These are phyloP conservation scores for Filobasidium wieringae DNA, from an alignment of 768 basidiomycete genomes.

Conservation along the genomic window DNA sequence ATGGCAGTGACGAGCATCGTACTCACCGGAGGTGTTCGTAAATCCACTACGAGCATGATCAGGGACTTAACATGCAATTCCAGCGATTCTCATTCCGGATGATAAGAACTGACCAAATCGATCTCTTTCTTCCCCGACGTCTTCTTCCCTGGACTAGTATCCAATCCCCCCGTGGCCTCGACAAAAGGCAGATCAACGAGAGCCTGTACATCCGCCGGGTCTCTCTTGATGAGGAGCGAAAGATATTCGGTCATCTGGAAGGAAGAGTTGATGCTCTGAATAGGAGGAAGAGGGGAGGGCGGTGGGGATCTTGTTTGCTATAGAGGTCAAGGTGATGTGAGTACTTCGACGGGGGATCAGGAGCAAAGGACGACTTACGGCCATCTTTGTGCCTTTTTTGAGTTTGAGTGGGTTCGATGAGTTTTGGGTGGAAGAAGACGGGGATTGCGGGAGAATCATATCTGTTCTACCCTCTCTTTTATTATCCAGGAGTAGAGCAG, in stretches of 20 bases:
- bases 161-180: not conserved
- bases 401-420: not conserved
- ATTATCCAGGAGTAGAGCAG: too few relatives aligned
- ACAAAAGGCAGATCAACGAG: slow-evolving; percentile 59
- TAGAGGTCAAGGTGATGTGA: not conserved
- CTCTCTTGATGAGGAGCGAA: slow-evolving; percentile 65
- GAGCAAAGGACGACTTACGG: not conserved
- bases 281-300: not conserved
- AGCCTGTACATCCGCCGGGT: slow-evolving; percentile 76
- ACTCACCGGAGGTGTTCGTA: slow-evolving; percentile 39
- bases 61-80: not conserved
- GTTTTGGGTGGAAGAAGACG: too few relatives aligned
- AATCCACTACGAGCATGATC: slow-evolving; percentile 30
- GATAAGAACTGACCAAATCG: slow-evolving; percentile 42
- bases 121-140: slow-evolving; percentile 31
- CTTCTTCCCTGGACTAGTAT: not conserved
- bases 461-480: too few relatives aligned
- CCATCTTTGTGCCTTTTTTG: not conserved
- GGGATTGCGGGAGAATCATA: too few relatives aligned
- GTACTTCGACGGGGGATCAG: not conserved
- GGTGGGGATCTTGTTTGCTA: not conserved
- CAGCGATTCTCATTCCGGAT: not conserved
- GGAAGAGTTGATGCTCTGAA: slow-evolving; percentile 9
- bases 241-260: slow-evolving; percentile 56
- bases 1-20: not conserved